These are phyloP conservation scores for Quercus tomentella DNA, from an alignment of 331 rosid genomes.

Conservation along the genomic window DNA sequence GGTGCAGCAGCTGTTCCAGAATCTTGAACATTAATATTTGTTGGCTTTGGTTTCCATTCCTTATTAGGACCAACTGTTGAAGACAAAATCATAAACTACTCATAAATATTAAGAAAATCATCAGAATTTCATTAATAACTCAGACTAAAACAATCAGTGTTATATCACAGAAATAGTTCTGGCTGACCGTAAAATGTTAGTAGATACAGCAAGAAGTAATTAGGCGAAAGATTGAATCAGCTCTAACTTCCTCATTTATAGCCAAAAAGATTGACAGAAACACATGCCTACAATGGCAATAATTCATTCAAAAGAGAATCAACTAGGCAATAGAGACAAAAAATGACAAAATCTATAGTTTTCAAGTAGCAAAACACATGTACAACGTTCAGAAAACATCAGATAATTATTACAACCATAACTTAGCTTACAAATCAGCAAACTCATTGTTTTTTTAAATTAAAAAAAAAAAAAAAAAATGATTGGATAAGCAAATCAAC, in stretches of 20 bases:
- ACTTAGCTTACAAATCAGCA: neutral
- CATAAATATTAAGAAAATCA: slow-evolving; percentile 26
- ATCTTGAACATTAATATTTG: slow-evolving; percentile 47
- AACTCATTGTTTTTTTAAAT: neutral
- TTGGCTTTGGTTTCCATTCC: slow-evolving; percentile 97
- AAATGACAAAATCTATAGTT: neutral
- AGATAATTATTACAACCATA: neutral
- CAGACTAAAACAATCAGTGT: neutral
- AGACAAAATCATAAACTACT: slow-evolving; percentile 24
- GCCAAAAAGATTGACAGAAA: neutral
- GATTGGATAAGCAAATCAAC: neutral
- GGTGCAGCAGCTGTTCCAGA: slow-evolving; percentile 48
- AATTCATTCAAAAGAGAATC: slow-evolving; percentile 7
- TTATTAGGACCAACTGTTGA: slow-evolving; percentile 80
- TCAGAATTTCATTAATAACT: slow-evolving; percentile 10
- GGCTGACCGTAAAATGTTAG: neutral
- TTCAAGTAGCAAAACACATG: slow-evolving; percentile 7
- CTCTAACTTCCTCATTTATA: neutral
- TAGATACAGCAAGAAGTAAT: neutral
- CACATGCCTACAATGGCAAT: neutral
- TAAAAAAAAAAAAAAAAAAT: no score
- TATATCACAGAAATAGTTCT: neutral
- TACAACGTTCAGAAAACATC: neutral
- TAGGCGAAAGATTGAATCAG: neutral
- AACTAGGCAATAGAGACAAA: neutral